Base-by-base conservation (phyloP, 768 basidiomycete species). In the Lactifluus hygrophoroides region DNA sequence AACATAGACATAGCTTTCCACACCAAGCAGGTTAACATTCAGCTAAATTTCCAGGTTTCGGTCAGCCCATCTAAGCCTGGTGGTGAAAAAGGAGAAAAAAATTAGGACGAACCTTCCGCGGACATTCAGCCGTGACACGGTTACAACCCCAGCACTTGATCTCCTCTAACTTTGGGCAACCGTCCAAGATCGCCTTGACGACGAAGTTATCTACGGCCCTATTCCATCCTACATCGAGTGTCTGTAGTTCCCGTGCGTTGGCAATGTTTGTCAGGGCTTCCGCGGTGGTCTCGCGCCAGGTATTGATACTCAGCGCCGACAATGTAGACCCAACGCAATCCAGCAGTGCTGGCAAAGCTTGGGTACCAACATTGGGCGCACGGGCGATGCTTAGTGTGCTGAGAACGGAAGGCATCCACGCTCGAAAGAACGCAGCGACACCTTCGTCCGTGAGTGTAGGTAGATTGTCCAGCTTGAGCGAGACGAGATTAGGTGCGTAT, bases 161-260 rank as follows among this genome's bases (percentile, higher is more conserved):
- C 35, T 75, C 73, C 56, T 69, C 63, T 21, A 86, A 57, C 23
- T 71, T 66, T 0, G 66, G 51, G 53, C 79, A 77, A 1, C 67
- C 71, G 13, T 79, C 74, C 43, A 93, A 66, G 64, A 93, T 72
- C 14, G 74, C 79, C 70, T 89, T 86, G 61, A 97, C 72, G 3
- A 87, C 76, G 66, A 88, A 94, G 70, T 98, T 88, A 58, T 94
- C 86, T 40, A 89, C 77, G 21, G 80, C 78, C 48, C 94, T 74
- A 65, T 93, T 93, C 81, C 88, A 98, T 1, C 94, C 87, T 2
- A 94, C 71, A 66, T 98, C 89, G 40, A 97, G 61, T 67, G 73
- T 77, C 64, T 68, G 72, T 67, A 95, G 61, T 35, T 76, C 71
- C 3, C 63, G 66, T 16, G 70, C 75, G 10, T 37, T 69, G 43